Conservation (phyloP, 2,329 filamentous ascomycete species). For the Endothia cerciana region DNA sequence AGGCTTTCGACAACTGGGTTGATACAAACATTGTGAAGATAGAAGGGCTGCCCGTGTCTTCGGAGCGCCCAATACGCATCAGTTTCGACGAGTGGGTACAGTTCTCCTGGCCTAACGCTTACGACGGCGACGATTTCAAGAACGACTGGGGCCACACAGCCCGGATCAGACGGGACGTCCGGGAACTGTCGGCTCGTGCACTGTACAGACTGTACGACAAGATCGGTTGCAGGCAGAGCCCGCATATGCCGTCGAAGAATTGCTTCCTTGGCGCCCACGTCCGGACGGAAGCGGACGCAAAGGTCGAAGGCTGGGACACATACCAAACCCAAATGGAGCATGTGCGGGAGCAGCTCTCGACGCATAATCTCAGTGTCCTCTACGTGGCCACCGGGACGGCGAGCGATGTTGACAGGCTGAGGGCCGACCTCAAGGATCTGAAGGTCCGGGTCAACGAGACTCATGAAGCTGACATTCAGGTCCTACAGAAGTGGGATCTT, state of each 20-base stretch:
- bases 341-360: constrained; percentile 18
- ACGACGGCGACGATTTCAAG: constrained; percentile 24
- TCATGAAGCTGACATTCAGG: constrained; percentile 10
- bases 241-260: constrained; percentile 8
- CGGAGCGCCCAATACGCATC: constrained; percentile 19
- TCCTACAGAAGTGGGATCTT: constrained; percentile 28
- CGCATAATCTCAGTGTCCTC: constrained; percentile 21
- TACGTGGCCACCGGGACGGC: constrained; percentile 29
- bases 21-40: background rate
- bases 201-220: constrained; percentile 22
- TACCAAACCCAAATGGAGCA: constrained; percentile 16
- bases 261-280: constrained; percentile 27
- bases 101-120: constrained; percentile 25
- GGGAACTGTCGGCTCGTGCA: constrained; percentile 25
- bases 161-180: constrained; percentile 17
- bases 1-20: constrained; percentile 19
- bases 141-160: constrained; percentile 24
- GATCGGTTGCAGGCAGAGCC: constrained; percentile 20
- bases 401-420: constrained; percentile 23
- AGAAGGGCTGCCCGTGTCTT: background rate
- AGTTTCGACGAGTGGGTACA: constrained; percentile 24
- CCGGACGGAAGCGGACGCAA: constrained; percentile 24
- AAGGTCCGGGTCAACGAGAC: constrained; percentile 19
- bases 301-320: constrained; percentile 25
- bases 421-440: constrained; percentile 6